phyloP scores from a whole-genome alignment of 495 filamentous ascomycete species.

The Recurvomyces mirabilis region DNA sequence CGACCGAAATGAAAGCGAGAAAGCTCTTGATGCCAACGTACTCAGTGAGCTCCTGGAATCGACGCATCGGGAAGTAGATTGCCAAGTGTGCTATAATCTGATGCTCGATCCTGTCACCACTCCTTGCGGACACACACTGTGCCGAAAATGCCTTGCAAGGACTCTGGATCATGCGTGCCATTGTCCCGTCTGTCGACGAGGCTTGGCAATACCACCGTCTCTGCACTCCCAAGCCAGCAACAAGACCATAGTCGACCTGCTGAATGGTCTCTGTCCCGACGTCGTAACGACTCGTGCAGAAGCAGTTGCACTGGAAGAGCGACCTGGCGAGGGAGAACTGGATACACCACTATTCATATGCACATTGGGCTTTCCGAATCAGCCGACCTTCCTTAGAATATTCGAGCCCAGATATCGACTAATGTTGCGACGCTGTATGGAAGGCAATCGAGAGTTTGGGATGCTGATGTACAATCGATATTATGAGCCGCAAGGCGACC shows the following conservation, averaged over 20 bases:
- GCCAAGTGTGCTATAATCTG: conserved; percentile 73
- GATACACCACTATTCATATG: conserved; percentile 70
- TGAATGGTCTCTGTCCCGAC: conserved; percentile 56
- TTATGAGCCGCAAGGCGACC: conserved; percentile 42
- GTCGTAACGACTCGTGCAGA: conserved; percentile 46
- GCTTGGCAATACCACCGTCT: conserved; percentile 49
- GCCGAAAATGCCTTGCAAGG: conserved; percentile 62
- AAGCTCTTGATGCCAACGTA: conserved; percentile 39
- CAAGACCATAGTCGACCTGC: conserved; percentile 44
- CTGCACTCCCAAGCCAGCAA: conserved; percentile 49
- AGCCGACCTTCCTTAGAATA: conserved; percentile 79
- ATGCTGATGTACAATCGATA: conserved; percentile 65
- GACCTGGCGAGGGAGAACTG: conserved; percentile 40
- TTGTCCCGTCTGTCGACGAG: conserved; percentile 69
- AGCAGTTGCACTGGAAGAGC: conserved; percentile 41
- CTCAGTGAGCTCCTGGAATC: conserved; percentile 48
- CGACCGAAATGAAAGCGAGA: conserved; percentile 28
- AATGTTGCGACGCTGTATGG: conserved; percentile 71
- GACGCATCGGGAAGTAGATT: conserved; percentile 61
- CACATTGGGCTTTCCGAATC: conserved; percentile 65
- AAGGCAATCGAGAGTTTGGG: conserved; percentile 63
- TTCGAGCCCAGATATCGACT: conserved; percentile 84
- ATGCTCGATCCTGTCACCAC: conserved; percentile 75
- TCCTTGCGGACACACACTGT: conserved; percentile 81
- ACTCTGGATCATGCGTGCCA: conserved; percentile 62